Evolutionary conservation across 306 rosid species (phyloP).

Genomic region (Quercus glauca): DNA sequence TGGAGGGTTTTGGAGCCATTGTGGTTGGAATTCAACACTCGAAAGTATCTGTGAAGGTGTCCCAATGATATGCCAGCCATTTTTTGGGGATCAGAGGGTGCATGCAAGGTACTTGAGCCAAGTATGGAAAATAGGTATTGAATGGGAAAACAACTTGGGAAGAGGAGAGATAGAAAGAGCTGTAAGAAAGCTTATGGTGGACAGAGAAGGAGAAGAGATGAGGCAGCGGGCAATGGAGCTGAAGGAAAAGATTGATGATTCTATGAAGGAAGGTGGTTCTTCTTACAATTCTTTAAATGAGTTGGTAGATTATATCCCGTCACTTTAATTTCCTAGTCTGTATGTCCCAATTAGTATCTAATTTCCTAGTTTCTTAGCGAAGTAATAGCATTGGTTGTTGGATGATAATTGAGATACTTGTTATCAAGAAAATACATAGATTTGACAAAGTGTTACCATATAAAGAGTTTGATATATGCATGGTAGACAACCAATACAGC

Average conservation of each 20-base stretch:
- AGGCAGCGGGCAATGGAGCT: neutral
- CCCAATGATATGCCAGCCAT: slow-evolving; percentile 37
- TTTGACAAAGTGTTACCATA: neutral
- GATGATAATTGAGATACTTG: neutral
- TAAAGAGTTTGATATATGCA: neutral
- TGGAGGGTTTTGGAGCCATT: slow-evolving; percentile 51
- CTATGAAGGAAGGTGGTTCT: neutral
- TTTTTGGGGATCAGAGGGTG: slow-evolving; percentile 43
- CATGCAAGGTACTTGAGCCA: slow-evolving; percentile 34
- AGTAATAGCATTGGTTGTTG: neutral
- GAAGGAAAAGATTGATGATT: neutral
- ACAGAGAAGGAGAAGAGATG: neutral
- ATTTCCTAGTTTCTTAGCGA: neutral
- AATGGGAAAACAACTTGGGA: neutral
- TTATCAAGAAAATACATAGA: neutral
- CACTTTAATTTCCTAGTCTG: neutral
- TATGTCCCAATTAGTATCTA: neutral
- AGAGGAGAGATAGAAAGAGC: neutral
- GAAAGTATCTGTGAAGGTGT: slow-evolving; percentile 42
- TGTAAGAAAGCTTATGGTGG: neutral
- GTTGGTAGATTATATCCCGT: neutral
- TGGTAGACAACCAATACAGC: no score
- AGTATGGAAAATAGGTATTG: slow-evolving; percentile 31
- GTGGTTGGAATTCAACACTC: slow-evolving; percentile 50
- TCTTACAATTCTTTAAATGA: neutral